phyloP scores from a whole-genome alignment of 2,329 filamentous ascomycete genomes.

The Cladosporium sp. region DNA sequence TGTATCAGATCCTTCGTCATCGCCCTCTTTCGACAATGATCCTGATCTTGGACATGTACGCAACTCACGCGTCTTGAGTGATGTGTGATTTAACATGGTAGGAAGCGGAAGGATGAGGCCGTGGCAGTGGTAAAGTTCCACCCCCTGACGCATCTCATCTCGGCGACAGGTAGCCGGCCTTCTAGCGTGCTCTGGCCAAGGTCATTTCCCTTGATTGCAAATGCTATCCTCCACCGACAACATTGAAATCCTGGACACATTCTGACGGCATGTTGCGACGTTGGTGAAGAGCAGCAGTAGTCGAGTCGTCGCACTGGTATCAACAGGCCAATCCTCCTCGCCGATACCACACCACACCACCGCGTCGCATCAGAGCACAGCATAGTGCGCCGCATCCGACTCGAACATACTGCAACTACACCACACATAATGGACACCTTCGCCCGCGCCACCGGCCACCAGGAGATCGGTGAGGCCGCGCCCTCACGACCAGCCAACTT shows the following conservation, averaged over 20 bases:
- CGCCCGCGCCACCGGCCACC: conserved; percentile 37
- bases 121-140: not conserved
- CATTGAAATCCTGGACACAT: not conserved
- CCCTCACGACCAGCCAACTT: conserved; percentile 25
- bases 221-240: not conserved
- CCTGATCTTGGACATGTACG: not conserved
- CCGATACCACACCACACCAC: not conserved
- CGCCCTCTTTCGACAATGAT: not conserved
- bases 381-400: not conserved
- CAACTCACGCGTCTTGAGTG: not conserved
- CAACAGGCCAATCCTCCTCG: not conserved
- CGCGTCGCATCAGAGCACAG: not conserved
- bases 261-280: not conserved
- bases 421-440: conserved; percentile 36
- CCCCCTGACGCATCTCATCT: not conserved
- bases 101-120: not conserved
- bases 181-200: not conserved
- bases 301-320: not conserved
- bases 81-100: not conserved
- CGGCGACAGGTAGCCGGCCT: not conserved
- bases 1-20: not conserved
- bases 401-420: not conserved
- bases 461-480: conserved; percentile 30
- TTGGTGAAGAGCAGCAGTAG: not conserved
- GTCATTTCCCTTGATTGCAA: not conserved